phyloP scores from a whole-genome alignment of 176 grass and related monocot species.

The Aegilops speltoides region DNA sequence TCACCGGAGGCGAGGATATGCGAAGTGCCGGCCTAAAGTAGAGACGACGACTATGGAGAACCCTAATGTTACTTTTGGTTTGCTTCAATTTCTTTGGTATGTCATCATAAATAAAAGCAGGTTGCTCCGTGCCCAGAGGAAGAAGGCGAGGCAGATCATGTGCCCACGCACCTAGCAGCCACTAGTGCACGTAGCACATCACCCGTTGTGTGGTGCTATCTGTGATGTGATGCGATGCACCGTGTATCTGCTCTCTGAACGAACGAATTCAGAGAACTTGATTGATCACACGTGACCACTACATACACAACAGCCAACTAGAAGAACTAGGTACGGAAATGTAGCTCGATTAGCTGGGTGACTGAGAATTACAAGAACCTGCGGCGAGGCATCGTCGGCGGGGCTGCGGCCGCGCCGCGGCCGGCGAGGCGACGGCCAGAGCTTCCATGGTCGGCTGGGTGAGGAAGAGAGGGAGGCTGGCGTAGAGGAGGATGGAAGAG shows the following conservation, averaged over 20 bases:
- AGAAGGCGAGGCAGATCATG: too few species aligned
- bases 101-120: too few species aligned
- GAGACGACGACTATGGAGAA: too few species aligned
- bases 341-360: background rate
- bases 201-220: too few species aligned
- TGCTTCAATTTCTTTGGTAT: too few species aligned
- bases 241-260: background rate
- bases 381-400: slow-evolving; percentile 21
- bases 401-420: slow-evolving; percentile 28
- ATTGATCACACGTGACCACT: background rate
- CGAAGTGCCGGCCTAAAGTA: background rate
- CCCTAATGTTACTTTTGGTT: too few species aligned
- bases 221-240: background rate
- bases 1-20: background rate
- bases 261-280: background rate
- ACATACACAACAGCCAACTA: background rate
- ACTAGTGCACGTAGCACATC: too few species aligned
- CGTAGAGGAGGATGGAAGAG: background rate
- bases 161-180: too few species aligned
- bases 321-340: background rate
- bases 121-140: too few species aligned
- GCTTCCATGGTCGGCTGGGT: slow-evolving; percentile 32
- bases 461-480: background rate
- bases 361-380: slow-evolving; percentile 44
- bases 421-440: slow-evolving; percentile 46